Evolutionary conservation across 805 yeast species (phyloP).

Genomic region (Kazachstania viticola): DNA sequence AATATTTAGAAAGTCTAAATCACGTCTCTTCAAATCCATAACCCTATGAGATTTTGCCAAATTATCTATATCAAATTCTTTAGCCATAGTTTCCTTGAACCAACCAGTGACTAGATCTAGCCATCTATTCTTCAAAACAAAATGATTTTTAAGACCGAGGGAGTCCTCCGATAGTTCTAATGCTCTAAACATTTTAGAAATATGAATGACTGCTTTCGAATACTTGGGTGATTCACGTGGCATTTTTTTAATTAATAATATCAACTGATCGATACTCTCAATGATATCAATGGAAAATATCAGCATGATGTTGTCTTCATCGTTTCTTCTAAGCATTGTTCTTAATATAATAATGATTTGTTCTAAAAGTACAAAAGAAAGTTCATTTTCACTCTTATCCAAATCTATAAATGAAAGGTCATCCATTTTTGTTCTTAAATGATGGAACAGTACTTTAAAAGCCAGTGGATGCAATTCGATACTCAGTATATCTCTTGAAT

Average conservation of each 20-base stretch:
- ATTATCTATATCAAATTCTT: slow-evolving; percentile 26
- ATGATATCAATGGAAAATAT: slow-evolving; percentile 27
- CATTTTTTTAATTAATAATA: slow-evolving; percentile 18
- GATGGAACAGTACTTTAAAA: slow-evolving; percentile 36
- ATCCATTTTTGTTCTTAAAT: slow-evolving; percentile 31
- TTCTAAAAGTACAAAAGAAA: slow-evolving; percentile 32
- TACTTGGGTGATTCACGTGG: slow-evolving; percentile 17
- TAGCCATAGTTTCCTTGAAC: slow-evolving; percentile 42
- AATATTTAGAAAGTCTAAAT: slow-evolving; percentile 36
- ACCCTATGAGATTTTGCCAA: slow-evolving; percentile 26
- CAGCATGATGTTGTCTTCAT: slow-evolving; percentile 23
- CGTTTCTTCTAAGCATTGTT: slow-evolving; percentile 27
- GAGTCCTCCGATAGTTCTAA: slow-evolving; percentile 19
- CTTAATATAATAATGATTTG: slow-evolving; percentile 39
- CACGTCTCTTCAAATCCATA: slow-evolving; percentile 29
- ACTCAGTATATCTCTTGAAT: slow-evolving; percentile 59
- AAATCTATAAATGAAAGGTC: slow-evolving; percentile 20
- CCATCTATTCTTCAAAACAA: slow-evolving; percentile 35
- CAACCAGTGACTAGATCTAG: slow-evolving; percentile 38
- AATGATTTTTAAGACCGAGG: slow-evolving; percentile 32
- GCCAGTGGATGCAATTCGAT: slow-evolving; percentile 52
- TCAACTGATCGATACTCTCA: slow-evolving; percentile 24
- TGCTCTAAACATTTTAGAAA: slow-evolving; percentile 26
- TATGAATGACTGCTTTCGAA: slow-evolving; percentile 24
- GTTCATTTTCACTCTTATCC: slow-evolving; percentile 11